Evolutionary conservation across 208 protist genomes (phyloP), one percentile per base, ranked within the genome.

Genomic region (Acanthamoeba culbertsoni): DNA sequence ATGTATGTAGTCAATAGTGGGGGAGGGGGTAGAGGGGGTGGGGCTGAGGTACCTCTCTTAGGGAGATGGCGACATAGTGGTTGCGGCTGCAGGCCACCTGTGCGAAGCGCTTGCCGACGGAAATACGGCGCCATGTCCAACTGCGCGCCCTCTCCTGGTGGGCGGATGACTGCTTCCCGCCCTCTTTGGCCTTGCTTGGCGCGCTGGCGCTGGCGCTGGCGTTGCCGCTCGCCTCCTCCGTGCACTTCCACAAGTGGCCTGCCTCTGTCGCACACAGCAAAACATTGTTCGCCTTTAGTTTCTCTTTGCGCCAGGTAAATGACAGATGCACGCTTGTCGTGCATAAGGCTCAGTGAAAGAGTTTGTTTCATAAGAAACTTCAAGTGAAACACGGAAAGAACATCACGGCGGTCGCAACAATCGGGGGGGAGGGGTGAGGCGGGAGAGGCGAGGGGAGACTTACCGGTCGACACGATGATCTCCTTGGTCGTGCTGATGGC

Each of bases 361-460:
- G 28, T 75, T 45, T 37, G 63, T 75, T 75, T 75, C 63, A 75
- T 75, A 42, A 75, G 63, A 40, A 75, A 75, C 63, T 75, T 75
- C 63, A 75, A 75, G 3, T 75, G 63, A 75, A 75, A 75, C 63
- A 75, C 63, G 63, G 63, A 75, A 75, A 75, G 59, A 59, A 33
- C 59, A 68, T 68, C 59, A 7, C 23, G 7, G 59, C 59, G 20
- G 31, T 26, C 12, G 59, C 12, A 7, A 10, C 28, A 18, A 18
- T 18, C 55, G 5, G 55, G 55, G 7, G 55, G 3, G 7, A 26
- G 55, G 20, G 55, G 31, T 14, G 37, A 40, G 5, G 63, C 33
- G 37, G 37, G 63, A 33, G n/a, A 68, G 59, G 28, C 8, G 31
- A 35, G 63, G 63, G 33, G 37, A 14, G 3, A 35, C 3, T 37